Conservation (phyloP, 2,329 filamentous ascomycete genomes). For the Aspergillus alliaceus region DNA sequence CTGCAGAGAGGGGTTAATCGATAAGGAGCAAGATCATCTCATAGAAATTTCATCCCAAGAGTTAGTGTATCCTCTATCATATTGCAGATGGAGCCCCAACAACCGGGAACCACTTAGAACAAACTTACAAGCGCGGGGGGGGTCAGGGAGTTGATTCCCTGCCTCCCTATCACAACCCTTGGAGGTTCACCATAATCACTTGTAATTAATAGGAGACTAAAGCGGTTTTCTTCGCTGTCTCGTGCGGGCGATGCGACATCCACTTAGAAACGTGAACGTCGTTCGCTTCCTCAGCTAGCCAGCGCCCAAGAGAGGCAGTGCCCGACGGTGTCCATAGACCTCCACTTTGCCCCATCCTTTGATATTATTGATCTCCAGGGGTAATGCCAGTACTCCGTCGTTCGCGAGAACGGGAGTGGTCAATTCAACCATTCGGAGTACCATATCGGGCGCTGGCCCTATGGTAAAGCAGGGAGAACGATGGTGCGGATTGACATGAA, state of each 20-base stretch:
- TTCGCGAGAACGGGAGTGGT: constrained; percentile 1
- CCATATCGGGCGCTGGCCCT: not conserved
- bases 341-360: constrained; percentile 5
- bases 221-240: not conserved
- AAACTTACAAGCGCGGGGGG: constrained; percentile 3
- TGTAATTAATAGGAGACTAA: constrained; percentile 6
- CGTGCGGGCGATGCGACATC: constrained; percentile 7
- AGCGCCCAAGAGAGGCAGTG: constrained; percentile 17
- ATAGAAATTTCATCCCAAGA: not conserved
- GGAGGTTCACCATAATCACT: constrained; percentile 5
- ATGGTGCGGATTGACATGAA: not conserved
- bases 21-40: constrained; percentile 5
- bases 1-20: constrained; percentile 7
- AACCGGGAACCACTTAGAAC: constrained; percentile 11
- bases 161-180: constrained; percentile 7
- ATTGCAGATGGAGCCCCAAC: constrained; percentile 6
- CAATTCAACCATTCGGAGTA: not conserved
- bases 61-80: constrained; percentile 1
- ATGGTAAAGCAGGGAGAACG: not conserved
- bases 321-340: constrained; percentile 5
- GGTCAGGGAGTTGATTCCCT: not conserved
- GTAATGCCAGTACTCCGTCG: constrained; percentile 9
- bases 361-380: constrained; percentile 11
- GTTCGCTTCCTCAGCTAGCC: constrained; percentile 9
- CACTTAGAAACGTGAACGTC: constrained; percentile 1